Conservation (phyloP, 129 eudicot genomes). For the Centrapalus pauciflorus region DNA sequence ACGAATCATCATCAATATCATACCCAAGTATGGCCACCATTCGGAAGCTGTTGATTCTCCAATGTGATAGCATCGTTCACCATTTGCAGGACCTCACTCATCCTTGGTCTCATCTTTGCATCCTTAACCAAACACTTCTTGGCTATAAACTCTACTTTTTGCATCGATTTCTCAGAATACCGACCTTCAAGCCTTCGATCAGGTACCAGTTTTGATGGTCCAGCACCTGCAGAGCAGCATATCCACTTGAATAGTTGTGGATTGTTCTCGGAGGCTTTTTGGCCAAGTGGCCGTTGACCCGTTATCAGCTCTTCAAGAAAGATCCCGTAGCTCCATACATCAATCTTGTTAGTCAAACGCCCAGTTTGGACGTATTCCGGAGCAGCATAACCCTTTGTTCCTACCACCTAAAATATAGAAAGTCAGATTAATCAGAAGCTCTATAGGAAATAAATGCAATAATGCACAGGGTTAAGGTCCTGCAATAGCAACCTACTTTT, state of each 20-base stretch:
- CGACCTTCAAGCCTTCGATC: slow-evolving; percentile 54
- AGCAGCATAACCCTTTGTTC: slow-evolving; percentile 79
- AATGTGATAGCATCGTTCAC: slow-evolving; percentile 29
- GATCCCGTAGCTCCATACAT: slow-evolving; percentile 72
- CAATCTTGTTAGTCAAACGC: slow-evolving; percentile 58
- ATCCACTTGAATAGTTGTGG: slow-evolving; percentile 51
- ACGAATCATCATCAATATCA: neutral
- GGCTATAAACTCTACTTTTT: slow-evolving; percentile 39
- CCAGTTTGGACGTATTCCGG: slow-evolving; percentile 84
- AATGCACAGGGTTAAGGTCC: no score
- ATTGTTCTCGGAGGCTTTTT: slow-evolving; percentile 42
- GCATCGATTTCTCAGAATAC: slow-evolving; percentile 37
- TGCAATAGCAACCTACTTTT: no score
- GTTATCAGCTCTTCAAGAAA: slow-evolving; percentile 66
- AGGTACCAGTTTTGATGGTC: slow-evolving; percentile 36
- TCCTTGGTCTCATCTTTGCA: slow-evolving; percentile 51
- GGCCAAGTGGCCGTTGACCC: slow-evolving; percentile 49
- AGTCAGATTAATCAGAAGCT: no score
- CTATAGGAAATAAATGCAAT: no score
- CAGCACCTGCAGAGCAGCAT: slow-evolving; percentile 41
- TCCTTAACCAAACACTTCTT: slow-evolving; percentile 48
- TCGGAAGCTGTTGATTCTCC: neutral
- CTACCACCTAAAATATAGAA: slow-evolving; percentile 69
- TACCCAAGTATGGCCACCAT: no score
- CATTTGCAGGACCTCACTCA: slow-evolving; percentile 71